phyloP scores from a whole-genome alignment of 2,329 filamentous ascomycete species.

The Gaeumannomyces sp. region DNA sequence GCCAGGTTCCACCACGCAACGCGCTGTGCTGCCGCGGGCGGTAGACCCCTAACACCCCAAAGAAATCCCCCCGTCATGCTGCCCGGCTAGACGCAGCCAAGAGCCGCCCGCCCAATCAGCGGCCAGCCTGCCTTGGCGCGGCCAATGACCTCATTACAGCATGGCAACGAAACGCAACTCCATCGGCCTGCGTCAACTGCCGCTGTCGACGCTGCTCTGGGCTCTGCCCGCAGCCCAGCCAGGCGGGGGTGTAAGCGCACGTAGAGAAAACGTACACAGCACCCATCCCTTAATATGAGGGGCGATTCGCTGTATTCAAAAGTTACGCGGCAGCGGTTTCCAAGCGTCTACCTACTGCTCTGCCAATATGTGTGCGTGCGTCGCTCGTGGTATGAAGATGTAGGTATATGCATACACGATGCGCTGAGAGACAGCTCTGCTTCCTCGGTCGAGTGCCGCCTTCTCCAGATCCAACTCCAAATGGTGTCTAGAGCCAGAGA shows the following conservation, averaged over 20 bases:
- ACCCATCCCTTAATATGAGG: background rate
- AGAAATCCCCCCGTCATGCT: background rate
- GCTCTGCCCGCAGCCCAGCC: background rate
- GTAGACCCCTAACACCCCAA: background rate
- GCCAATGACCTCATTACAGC: slow-evolving; percentile 1
- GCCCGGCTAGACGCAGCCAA: background rate
- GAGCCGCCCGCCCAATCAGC: background rate
- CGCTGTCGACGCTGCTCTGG: background rate
- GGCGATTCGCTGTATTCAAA: background rate
- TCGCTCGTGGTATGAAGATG: background rate
- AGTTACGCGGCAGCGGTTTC: background rate
- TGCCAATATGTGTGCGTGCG: background rate
- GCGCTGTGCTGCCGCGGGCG: background rate
- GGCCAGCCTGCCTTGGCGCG: background rate
- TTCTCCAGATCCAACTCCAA: no score
- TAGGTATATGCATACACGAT: background rate
- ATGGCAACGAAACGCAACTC: background rate
- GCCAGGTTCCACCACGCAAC: background rate
- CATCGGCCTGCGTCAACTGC: background rate
- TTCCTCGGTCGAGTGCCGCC: background rate
- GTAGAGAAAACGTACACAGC: background rate
- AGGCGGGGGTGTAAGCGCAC: background rate
- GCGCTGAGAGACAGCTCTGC: background rate
- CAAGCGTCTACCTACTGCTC: no score
- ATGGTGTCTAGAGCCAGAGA: background rate